Conservation (phyloP, 139 green algal genomes). For the Chlorella sp. region DNA sequence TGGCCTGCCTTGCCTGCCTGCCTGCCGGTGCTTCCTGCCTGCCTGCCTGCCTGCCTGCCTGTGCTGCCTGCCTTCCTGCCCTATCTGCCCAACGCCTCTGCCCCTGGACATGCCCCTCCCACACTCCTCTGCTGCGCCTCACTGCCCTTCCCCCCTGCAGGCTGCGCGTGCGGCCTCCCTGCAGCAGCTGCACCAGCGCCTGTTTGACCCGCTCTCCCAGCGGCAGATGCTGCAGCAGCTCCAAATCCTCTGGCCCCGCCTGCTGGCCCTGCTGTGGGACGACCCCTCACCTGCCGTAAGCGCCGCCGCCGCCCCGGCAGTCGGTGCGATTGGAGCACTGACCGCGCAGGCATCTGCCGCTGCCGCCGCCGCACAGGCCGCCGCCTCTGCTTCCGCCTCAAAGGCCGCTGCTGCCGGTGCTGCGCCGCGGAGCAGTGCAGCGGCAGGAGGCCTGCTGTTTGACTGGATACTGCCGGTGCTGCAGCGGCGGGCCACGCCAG, state of each 20-base stretch:
- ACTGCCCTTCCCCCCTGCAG: slow-evolving; percentile 12
- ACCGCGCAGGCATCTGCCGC: slow-evolving; percentile 29
- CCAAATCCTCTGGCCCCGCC: slow-evolving; percentile 33
- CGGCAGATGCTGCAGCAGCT: slow-evolving; percentile 33
- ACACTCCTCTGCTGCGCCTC: neutral
- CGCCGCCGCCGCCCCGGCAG: slow-evolving; percentile 32
- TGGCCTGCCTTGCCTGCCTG: neutral
- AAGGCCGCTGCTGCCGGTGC: neutral
- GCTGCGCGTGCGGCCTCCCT: neutral
- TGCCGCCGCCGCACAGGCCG: neutral
- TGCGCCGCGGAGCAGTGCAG: neutral
- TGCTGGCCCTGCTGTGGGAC: slow-evolving; percentile 47
- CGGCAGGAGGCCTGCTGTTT: slow-evolving; percentile 45
- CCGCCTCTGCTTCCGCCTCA: neutral
- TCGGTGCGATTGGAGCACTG: slow-evolving; percentile 53
- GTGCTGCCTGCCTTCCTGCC: no score
- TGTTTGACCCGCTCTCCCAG: slow-evolving; percentile 19
- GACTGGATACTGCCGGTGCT: slow-evolving; percentile 56
- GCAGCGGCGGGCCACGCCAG: neutral
- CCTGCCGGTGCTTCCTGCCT: no score
- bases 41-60: no score
- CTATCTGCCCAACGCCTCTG: no score
- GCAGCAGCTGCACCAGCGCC: slow-evolving; percentile 38
- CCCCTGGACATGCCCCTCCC: no score
- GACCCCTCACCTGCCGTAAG: slow-evolving; percentile 23